A percentile compares a stretch with the other conserved stretches of the same genome.
Evolutionary conservation across 768 basidiomycete genomes (phyloP).

Genomic region (Suillus subluteus): DNA sequence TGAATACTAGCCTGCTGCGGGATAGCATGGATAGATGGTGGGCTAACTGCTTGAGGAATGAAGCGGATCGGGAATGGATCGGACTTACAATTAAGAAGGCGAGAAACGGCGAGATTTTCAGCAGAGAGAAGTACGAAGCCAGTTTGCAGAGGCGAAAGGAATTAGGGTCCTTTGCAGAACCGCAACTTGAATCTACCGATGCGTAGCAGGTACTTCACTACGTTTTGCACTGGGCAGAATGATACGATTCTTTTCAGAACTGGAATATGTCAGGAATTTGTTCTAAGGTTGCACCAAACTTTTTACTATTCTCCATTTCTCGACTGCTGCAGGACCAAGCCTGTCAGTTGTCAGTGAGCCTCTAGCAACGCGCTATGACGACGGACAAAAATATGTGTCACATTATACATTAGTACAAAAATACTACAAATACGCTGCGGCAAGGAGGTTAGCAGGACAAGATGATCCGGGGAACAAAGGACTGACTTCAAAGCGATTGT

Average conservation of each 20-base stretch:
- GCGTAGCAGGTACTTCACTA: neutral
- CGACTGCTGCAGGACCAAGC: neutral
- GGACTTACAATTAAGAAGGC: conserved; percentile 52
- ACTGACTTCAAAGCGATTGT: neutral
- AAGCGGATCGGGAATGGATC: conserved; percentile 61
- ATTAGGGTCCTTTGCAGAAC: conserved; percentile 38
- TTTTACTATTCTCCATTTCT: neutral
- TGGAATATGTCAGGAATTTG: neutral
- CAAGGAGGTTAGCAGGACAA: neutral
- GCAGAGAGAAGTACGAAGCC: conserved; percentile 58
- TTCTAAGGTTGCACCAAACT: neutral
- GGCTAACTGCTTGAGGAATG: conserved; percentile 71
- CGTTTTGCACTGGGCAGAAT: neutral
- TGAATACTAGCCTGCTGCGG: conserved; percentile 51
- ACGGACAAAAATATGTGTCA: conserved; percentile 2
- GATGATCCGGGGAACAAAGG: conserved; percentile 4
- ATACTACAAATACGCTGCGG: conserved; percentile 8
- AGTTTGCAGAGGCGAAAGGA: conserved; percentile 46
- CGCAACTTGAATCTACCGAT: neutral
- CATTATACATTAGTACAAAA: conserved; percentile 6
- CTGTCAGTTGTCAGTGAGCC: neutral
- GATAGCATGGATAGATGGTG: conserved; percentile 80
- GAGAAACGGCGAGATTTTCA: conserved; percentile 52
- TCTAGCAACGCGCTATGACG: neutral
- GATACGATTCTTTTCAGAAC: neutral